Evolutionary conservation across 306 rosid species (phyloP).

Genomic region (Cucurbita argyrosperma): DNA sequence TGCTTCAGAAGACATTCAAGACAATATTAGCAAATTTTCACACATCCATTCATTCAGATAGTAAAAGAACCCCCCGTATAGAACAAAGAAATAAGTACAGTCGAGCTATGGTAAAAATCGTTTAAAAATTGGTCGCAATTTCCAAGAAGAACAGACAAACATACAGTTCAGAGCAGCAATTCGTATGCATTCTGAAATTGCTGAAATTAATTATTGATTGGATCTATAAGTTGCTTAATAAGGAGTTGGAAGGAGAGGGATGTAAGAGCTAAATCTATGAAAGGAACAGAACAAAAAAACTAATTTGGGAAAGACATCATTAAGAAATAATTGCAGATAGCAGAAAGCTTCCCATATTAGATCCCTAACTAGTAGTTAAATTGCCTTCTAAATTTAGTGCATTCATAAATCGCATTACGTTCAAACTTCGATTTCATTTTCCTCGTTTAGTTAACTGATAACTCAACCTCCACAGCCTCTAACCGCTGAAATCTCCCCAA

Average conservation of each 20-base stretch:
- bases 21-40: background rate
- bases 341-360: background rate
- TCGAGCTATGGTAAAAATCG: background rate
- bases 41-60: background rate
- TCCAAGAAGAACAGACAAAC: background rate
- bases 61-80: slow-evolving; percentile 5
- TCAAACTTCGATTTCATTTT: background rate
- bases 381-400: background rate
- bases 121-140: background rate
- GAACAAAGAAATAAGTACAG: slow-evolving; percentile 4
- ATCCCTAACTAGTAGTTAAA: background rate
- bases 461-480: background rate
- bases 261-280: background rate
- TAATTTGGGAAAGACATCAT: background rate
- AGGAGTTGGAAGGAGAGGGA: background rate
- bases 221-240: background rate
- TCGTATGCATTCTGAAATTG: background rate
- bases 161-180: background rate
- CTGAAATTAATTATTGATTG: background rate
- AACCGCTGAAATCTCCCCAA: background rate
- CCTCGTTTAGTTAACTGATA: background rate
- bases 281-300: background rate
- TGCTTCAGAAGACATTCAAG: slow-evolving; percentile 22
- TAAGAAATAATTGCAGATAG: background rate
- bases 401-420: background rate